These are phyloP conservation scores for Aspergillus aculeatinus DNA, from an alignment of 2,329 filamentous ascomycete species.

Conservation along the genomic window DNA sequence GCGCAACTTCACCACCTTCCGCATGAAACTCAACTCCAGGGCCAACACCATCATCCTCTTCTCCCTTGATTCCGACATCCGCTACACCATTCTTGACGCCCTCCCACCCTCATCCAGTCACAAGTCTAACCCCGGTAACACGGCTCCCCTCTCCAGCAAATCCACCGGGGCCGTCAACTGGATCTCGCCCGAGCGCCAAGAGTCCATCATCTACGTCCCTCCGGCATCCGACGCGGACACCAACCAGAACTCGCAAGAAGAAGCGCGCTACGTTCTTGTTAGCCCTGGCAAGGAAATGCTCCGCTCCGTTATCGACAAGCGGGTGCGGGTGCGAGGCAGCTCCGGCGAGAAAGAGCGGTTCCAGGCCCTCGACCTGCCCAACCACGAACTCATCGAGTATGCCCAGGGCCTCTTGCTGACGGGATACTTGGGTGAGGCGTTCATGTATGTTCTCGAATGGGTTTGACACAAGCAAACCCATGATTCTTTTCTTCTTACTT, in stretches of 20 bases:
- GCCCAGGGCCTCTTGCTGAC: constrained; percentile 27
- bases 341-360: constrained; percentile 26
- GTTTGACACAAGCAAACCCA: constrained; percentile 14
- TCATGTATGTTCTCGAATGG: constrained; percentile 37
- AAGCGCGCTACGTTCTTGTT: constrained; percentile 28
- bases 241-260: constrained; percentile 1
- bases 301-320: constrained; percentile 25
- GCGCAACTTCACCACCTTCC: constrained; percentile 34
- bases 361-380: constrained; percentile 22
- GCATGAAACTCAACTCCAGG: constrained; percentile 30
- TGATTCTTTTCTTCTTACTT: neutral
- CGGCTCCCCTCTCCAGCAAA: neutral
- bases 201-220: constrained; percentile 21
- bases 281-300: constrained; percentile 30
- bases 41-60: constrained; percentile 33
- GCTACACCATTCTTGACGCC: constrained; percentile 24
- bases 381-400: constrained; percentile 30
- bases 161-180: constrained; percentile 18
- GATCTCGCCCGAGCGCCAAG: constrained; percentile 27
- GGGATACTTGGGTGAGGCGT: constrained; percentile 28
- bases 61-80: constrained; percentile 28
- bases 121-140: constrained; percentile 3
- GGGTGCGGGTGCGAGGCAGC: constrained; percentile 23
- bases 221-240: neutral
- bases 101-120: neutral